Conservation (phyloP, 2,329 filamentous ascomycete species). For the Xylaria sp. region DNA sequence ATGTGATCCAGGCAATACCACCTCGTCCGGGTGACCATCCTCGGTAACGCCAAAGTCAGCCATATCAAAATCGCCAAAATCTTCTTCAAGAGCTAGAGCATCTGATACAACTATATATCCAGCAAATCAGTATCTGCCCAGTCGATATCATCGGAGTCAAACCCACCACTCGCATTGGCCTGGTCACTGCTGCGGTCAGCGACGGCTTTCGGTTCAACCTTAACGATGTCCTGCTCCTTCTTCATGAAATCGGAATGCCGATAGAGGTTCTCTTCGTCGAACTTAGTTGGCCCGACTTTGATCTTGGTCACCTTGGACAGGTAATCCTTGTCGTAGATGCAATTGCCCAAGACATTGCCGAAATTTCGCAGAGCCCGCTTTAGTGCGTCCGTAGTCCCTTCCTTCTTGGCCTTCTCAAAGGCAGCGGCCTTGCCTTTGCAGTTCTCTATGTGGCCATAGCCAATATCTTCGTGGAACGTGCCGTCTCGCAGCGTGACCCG, state of each 20-base stretch:
- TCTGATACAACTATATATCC: constrained; percentile 49
- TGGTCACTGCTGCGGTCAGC: constrained; percentile 47
- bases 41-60: constrained; percentile 78
- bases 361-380: constrained; percentile 92
- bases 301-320: constrained; percentile 89
- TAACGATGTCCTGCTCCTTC: constrained; percentile 58
- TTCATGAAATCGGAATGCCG: constrained; percentile 81
- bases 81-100: constrained; percentile 50
- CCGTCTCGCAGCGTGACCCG: constrained; percentile 91
- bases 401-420: constrained; percentile 99
- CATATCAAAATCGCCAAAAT: constrained; percentile 75
- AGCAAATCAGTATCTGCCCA: constrained; percentile 51
- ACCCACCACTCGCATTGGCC: constrained; percentile 57
- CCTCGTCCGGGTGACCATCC: constrained; percentile 79
- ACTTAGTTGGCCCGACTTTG: constrained; percentile 81
- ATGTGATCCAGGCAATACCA: constrained; percentile 64
- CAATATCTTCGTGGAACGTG: constrained; percentile 97
- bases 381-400: constrained; percentile 92
- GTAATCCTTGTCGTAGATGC: constrained; percentile 97
- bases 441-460: constrained; percentile 97
- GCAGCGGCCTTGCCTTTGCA: constrained; percentile 93
- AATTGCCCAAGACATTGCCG: constrained; percentile 97
- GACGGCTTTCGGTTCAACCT: constrained; percentile 46
- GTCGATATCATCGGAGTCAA: constrained; percentile 54
- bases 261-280: constrained; percentile 82